Conservation (phyloP, 2,329 filamentous ascomycete genomes). For the Xylariaceae sp. region DNA sequence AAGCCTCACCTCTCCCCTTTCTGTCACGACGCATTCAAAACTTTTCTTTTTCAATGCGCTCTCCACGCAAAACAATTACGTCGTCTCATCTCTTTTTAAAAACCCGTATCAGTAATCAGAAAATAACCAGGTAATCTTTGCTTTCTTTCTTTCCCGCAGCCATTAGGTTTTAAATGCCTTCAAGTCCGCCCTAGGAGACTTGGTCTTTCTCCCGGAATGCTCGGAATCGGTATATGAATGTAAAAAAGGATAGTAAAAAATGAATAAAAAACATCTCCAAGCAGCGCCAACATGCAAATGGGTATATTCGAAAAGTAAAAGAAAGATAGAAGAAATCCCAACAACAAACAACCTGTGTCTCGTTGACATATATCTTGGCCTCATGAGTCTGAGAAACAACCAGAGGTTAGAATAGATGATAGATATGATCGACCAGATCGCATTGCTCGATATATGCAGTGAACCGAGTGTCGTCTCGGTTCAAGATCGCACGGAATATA, state of each 20-base stretch:
- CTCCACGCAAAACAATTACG: too few relatives aligned
- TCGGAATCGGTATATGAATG: neutral
- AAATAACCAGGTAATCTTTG: too few relatives aligned
- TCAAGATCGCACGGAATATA: conserved; percentile 16
- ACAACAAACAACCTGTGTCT: conserved; percentile 13
- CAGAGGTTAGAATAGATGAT: conserved; percentile 26
- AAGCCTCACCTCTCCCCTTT: too few relatives aligned
- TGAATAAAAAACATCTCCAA: neutral
- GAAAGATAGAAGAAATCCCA: neutral
- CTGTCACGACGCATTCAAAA: too few relatives aligned
- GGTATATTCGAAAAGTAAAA: conserved; percentile 14
- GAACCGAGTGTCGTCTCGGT: conserved; percentile 5
- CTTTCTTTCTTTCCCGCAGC: too few relatives aligned
- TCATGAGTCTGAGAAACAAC: neutral
- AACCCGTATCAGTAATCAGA: too few relatives aligned
- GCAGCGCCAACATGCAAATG: conserved; percentile 11
- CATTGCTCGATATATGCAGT: conserved; percentile 25
- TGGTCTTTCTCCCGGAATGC: too few relatives aligned
- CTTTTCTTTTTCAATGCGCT: too few relatives aligned
- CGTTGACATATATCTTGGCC: conserved; percentile 9
- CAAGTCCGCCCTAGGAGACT: too few relatives aligned
- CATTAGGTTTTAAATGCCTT: too few relatives aligned
- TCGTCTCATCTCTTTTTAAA: too few relatives aligned
- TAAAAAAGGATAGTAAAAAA: neutral
- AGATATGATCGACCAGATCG: conserved; percentile 27